A percentile compares a stretch with the other conserved stretches of the same genome.
phyloP scores from a whole-genome alignment of 176 grass and related monocot species.

The Tuctoria greenei region DNA sequence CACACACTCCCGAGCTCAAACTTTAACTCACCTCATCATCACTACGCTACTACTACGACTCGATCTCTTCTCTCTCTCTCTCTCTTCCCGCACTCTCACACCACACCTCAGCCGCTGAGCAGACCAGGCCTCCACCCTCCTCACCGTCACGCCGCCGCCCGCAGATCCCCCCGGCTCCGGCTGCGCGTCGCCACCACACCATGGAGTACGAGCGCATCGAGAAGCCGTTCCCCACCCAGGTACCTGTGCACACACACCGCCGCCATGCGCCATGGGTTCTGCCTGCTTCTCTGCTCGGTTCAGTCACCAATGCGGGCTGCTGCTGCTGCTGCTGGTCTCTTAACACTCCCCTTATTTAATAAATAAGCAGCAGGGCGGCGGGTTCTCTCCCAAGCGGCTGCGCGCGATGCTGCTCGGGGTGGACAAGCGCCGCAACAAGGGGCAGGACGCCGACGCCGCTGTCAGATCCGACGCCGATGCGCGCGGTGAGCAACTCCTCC shows the following conservation, averaged over 20 bases:
- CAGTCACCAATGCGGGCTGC: background rate
- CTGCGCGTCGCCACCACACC: conserved; percentile 36
- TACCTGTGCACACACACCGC: background rate
- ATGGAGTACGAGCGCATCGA: conserved; percentile 98
- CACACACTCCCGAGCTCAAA: conserved; percentile 24
- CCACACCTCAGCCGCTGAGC: background rate
- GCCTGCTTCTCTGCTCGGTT: background rate
- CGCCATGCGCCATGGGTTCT: background rate
- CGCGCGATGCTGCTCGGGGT: conserved; percentile 85
- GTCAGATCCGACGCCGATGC: conserved; percentile 70
- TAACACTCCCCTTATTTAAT: background rate
- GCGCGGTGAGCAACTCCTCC: conserved; percentile 24
- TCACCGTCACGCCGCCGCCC: background rate
- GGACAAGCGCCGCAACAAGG: conserved; percentile 81
- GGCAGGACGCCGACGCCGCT: conserved; percentile 52
- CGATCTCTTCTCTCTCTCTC: conserved; percentile 9
- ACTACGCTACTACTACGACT: background rate
- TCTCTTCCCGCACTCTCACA: conserved; percentile 26
- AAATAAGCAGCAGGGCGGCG: conserved; percentile 53
- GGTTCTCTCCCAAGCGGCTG: conserved; percentile 92
- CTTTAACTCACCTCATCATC: conserved; percentile 22
- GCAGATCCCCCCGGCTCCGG: conserved; percentile 26
- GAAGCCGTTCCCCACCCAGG: conserved; percentile 77
- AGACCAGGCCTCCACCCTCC: background rate
- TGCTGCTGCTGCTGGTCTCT: background rate